These are phyloP conservation scores for Solanum hybrid DNA, from an alignment of 305 asterid species.

Conservation along the genomic window DNA sequence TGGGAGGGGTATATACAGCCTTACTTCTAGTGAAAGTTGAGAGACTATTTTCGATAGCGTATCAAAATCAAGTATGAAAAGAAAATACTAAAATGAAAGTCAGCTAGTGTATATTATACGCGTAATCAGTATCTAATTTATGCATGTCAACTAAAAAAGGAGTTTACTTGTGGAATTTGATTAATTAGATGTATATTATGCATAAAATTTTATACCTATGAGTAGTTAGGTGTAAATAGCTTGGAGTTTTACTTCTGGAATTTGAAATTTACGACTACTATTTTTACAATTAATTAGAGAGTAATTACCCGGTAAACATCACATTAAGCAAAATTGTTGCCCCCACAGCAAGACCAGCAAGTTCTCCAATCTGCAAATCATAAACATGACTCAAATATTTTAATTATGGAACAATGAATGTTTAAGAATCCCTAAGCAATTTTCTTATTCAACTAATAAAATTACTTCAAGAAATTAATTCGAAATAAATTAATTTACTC, in stretches of 20 bases:
- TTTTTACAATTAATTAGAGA: not conserved
- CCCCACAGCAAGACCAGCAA: slow-evolving; percentile 38
- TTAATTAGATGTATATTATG: not conserved
- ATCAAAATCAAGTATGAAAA: not conserved
- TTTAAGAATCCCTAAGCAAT: not conserved
- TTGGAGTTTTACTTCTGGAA: not conserved
- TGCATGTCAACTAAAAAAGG: not conserved
- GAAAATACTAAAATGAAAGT: no score
- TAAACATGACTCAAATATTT: not conserved
- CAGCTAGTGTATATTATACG: no score
- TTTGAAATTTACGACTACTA: not conserved
- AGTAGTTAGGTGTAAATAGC: not conserved
- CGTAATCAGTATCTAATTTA: not conserved
- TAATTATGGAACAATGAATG: not conserved
- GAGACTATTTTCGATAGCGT: not conserved
- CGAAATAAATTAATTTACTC: not conserved
- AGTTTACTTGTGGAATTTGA: not conserved
- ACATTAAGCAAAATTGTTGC: slow-evolving; percentile 38
- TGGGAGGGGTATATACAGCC: not conserved
- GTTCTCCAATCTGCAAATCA: slow-evolving; percentile 26
- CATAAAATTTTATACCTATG: not conserved
- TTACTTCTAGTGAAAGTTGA: not conserved
- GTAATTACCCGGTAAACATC: slow-evolving; percentile 34
- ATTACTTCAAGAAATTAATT: not conserved
- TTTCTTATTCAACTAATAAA: not conserved